A percentile compares a stretch with the other conserved stretches of the same genome.
Evolutionary conservation across 1,284 basidiomycete species (phyloP).

Genomic region (Neonothopanus nambi): DNA sequence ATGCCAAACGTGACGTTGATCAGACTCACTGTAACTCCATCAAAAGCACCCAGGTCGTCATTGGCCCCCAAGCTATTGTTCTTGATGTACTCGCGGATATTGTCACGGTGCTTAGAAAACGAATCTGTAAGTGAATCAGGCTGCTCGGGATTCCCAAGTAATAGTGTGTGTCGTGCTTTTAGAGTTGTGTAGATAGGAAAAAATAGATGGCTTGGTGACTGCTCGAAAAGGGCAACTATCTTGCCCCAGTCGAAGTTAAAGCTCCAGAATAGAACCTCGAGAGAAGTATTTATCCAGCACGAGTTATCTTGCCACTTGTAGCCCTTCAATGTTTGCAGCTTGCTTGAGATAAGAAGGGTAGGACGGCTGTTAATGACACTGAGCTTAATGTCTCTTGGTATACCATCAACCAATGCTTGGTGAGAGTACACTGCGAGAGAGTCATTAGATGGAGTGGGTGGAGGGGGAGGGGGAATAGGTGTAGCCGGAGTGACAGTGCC

Average conservation of each 20-base stretch:
- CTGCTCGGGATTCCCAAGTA: background rate
- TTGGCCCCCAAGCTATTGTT: background rate
- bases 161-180: no score
- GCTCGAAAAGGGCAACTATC: background rate
- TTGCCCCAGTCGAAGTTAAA: background rate
- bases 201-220: background rate
- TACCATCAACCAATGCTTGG: background rate
- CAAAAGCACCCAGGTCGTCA: background rate
- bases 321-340: background rate
- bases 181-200: background rate
- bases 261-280: slow-evolving; percentile 1
- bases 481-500: no score
- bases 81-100: background rate
- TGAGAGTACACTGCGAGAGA: background rate
- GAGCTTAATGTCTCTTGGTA: background rate
- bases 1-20: no score
- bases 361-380: no score
- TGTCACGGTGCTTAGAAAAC: background rate
- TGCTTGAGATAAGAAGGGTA: background rate
- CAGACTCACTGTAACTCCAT: background rate
- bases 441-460: background rate
- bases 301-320: no score
- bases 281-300: background rate
- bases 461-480: no score
- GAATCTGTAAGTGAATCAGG: no score